These are phyloP conservation scores for Cornus florida DNA, from an alignment of 148 eudicot genomes.

Conservation along the genomic window DNA sequence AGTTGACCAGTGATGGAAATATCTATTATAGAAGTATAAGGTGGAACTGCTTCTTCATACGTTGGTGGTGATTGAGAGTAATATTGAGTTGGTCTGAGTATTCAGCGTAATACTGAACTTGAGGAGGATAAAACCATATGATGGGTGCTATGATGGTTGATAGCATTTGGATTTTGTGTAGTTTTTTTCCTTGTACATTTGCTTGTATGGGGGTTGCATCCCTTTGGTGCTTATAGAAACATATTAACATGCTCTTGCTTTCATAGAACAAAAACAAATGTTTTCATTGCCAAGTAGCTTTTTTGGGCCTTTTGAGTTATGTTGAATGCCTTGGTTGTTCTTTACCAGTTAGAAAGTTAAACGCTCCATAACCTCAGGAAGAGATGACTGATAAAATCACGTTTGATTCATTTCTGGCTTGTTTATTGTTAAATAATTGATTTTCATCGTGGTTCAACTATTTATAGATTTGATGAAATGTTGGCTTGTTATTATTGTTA, in stretches of 20 bases:
- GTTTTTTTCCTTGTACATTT: background rate
- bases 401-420: background rate
- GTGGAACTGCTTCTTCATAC: too few species aligned
- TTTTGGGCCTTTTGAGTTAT: background rate
- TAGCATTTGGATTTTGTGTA: background rate
- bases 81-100: too few species aligned
- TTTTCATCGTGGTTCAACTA: background rate
- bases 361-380: background rate
- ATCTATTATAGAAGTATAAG: too few species aligned
- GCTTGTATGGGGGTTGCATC: background rate
- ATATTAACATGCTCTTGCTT: background rate
- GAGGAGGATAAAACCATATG: too few species aligned
- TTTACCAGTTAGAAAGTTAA: background rate
- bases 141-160: background rate
- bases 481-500: background rate
- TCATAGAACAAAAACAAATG: background rate
- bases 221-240: background rate
- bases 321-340: background rate
- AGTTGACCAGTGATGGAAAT: too few species aligned
- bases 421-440: background rate
- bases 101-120: too few species aligned
- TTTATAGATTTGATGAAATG: background rate
- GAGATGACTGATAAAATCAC: background rate
- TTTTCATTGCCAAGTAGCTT: background rate
- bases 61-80: too few species aligned